Percentiles rank a stretch among this genome's conserved stretches.
Evolutionary conservation across 441 rosid species (phyloP).

Genomic region (Geranium incanum): DNA sequence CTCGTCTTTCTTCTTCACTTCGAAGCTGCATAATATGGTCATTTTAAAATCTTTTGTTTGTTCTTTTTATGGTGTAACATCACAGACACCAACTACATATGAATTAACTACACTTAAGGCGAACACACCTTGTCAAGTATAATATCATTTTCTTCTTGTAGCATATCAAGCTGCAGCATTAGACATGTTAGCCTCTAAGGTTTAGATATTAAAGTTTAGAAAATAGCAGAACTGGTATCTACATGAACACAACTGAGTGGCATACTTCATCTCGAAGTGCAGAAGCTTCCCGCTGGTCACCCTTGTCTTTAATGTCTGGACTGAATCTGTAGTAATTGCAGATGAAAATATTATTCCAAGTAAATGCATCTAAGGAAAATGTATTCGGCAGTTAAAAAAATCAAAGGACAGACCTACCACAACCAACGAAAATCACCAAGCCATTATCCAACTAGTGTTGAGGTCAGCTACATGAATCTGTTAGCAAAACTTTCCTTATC

Average conservation of each 20-base stretch:
- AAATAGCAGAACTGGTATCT: slow-evolving; percentile 8
- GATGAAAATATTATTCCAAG: slow-evolving; percentile 11
- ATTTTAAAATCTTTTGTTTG: not conserved
- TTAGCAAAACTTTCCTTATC: too few relatives aligned
- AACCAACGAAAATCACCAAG: not conserved
- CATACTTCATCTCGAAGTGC: slow-evolving; percentile 89
- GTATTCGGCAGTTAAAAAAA: not conserved
- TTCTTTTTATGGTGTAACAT: not conserved
- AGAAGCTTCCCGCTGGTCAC: slow-evolving; percentile 78
- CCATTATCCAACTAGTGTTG: too few relatives aligned
- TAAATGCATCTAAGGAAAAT: too few relatives aligned
- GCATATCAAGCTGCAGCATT: slow-evolving; percentile 64
- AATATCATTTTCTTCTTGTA: slow-evolving; percentile 68
- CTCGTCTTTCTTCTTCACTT: slow-evolving; percentile 42
- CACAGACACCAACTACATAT: slow-evolving; percentile 10
- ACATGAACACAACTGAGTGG: slow-evolving; percentile 9
- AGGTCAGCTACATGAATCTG: too few relatives aligned
- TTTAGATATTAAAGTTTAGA: slow-evolving; percentile 9
- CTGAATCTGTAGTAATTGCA: slow-evolving; percentile 41
- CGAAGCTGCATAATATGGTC: slow-evolving; percentile 37
- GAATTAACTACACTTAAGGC: not conserved
- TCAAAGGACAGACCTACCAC: not conserved
- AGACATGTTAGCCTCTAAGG: slow-evolving; percentile 25
- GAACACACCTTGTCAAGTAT: slow-evolving; percentile 53
- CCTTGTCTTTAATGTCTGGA: slow-evolving; percentile 41